These are phyloP conservation scores for Exophiala viscosa DNA, from an alignment of 2,329 filamentous ascomycete species.

Conservation along the genomic window DNA sequence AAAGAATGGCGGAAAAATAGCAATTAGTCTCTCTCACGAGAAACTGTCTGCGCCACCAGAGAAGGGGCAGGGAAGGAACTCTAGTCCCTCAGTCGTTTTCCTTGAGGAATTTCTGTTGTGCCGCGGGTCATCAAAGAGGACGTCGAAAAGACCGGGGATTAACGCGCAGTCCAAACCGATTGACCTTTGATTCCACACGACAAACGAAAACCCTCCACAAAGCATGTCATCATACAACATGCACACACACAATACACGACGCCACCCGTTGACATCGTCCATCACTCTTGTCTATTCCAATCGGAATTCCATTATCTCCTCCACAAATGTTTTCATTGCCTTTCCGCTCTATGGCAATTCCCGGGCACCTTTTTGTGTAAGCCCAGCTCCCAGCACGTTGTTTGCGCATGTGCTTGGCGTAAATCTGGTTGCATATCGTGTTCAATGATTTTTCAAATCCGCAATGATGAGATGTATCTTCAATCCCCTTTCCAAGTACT, in stretches of 20 bases:
- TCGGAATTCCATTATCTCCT: constrained; percentile 21
- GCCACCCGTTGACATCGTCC: constrained; percentile 15
- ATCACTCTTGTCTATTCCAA: constrained; percentile 8
- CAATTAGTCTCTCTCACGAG: constrained; percentile 10
- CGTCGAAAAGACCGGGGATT: neutral
- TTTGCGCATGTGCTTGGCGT: neutral
- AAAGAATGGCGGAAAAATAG: constrained; percentile 21
- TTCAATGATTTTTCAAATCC: neutral
- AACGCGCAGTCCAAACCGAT: constrained; percentile 2
- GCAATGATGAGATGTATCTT: constrained; percentile 7
- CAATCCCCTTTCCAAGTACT: constrained; percentile 14
- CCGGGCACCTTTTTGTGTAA: neutral
- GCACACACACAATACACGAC: constrained; percentile 21
- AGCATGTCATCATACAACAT: constrained; percentile 26
- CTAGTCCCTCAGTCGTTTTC: constrained; percentile 25
- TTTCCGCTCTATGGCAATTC: constrained; percentile 15
- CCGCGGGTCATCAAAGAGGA: neutral
- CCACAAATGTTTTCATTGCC: constrained; percentile 18
- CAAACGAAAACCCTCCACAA: constrained; percentile 16
- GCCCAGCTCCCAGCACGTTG: neutral
- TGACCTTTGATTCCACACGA: neutral
- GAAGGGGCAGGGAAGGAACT: constrained; percentile 31
- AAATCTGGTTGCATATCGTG: neutral
- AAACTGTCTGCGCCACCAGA: constrained; percentile 24
- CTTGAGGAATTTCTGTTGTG: constrained; percentile 5